phyloP scores from a whole-genome alignment of 148 eudicot genomes.

The Camellia sinensis region DNA sequence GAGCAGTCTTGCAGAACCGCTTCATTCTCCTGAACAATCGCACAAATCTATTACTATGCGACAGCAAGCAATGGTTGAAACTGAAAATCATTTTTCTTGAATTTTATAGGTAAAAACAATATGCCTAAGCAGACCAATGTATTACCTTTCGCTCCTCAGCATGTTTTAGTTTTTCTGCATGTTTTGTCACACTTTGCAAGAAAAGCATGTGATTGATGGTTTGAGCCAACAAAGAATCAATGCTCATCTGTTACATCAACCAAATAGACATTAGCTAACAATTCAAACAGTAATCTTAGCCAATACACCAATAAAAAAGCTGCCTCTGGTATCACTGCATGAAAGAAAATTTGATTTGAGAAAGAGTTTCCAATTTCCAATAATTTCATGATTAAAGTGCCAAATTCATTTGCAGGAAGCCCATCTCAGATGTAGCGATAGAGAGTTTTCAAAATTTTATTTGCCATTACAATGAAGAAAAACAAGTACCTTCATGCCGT shows the following conservation, averaged over 20 bases:
- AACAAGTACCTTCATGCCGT: slow-evolving; percentile 69
- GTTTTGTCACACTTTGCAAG: slow-evolving; percentile 62
- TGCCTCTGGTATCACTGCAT: not conserved
- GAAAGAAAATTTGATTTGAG: not conserved
- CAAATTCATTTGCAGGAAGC: not conserved
- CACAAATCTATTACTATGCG: not conserved
- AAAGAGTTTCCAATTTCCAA: not conserved
- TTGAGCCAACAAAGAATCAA: slow-evolving; percentile 58
- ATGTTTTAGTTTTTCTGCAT: slow-evolving; percentile 52
- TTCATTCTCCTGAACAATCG: slow-evolving; percentile 30
- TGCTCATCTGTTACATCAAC: slow-evolving; percentile 64
- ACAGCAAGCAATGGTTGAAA: not conserved
- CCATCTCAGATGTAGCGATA: not conserved
- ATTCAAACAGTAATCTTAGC: not conserved
- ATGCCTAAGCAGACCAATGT: not conserved
- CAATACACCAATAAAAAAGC: not conserved
- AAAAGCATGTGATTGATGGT: slow-evolving; percentile 79
- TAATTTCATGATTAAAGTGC: not conserved
- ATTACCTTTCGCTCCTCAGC: slow-evolving; percentile 59
- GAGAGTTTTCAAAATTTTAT: not conserved
- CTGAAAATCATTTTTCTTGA: not conserved
- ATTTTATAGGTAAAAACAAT: not conserved
- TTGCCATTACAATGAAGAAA: not conserved
- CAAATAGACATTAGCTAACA: slow-evolving; percentile 7
- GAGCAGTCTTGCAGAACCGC: slow-evolving; percentile 16